Percentiles rank a stretch among this genome's conserved stretches.
phyloP scores from a whole-genome alignment of 2,329 filamentous ascomycete species.

The Paramyrothecium sp. region DNA sequence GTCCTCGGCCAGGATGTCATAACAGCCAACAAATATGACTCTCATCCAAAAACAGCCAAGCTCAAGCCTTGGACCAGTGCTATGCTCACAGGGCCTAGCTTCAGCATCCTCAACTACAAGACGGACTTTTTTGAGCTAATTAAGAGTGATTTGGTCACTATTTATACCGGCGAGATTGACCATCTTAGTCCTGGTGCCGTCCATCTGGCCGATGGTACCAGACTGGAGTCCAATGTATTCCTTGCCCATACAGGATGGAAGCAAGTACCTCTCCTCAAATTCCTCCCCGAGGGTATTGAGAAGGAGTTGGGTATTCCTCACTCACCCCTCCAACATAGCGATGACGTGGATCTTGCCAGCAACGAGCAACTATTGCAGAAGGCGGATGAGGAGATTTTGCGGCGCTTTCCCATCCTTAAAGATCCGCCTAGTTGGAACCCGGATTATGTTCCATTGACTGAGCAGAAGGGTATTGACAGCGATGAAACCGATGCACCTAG shows the following conservation, averaged over 20 bases:
- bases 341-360: constrained; percentile 29
- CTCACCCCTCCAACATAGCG: constrained; percentile 3
- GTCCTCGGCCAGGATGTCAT: constrained; percentile 56
- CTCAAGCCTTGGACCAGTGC: constrained; percentile 50
- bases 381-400: constrained; percentile 53
- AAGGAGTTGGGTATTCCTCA: constrained; percentile 48
- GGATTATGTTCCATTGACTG: constrained; percentile 40
- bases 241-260: constrained; percentile 22
- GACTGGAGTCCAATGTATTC: neutral
- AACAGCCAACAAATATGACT: constrained; percentile 50
- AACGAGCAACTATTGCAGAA: constrained; percentile 32
- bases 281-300: constrained; percentile 46
- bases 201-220: constrained; percentile 2
- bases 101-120: constrained; percentile 61
- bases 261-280: constrained; percentile 48
- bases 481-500: constrained; percentile 21
- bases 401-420: constrained; percentile 49
- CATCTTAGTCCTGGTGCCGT: constrained; percentile 3
- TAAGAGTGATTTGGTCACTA: constrained; percentile 45
- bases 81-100: constrained; percentile 52
- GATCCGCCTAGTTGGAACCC: constrained; percentile 49
- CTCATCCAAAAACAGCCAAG: constrained; percentile 50
- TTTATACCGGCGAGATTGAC: constrained; percentile 53
- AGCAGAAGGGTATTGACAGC: constrained; percentile 33
- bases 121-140: constrained; percentile 57